Evolutionary conservation across 345 rosid species (phyloP).

Genomic region (Erodium maritimum): DNA sequence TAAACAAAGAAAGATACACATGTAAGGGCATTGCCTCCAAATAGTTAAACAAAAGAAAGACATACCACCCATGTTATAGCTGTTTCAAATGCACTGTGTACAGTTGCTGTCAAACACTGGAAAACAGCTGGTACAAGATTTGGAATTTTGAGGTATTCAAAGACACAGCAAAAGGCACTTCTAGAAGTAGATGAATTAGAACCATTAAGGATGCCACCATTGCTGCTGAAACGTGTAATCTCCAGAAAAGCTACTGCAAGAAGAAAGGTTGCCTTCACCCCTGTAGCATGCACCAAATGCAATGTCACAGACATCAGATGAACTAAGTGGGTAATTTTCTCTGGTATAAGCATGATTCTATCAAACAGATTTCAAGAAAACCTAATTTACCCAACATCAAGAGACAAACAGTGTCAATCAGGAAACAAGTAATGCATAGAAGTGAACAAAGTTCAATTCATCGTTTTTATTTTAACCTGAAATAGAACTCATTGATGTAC

Average conservation of each 20-base stretch:
- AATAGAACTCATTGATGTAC: constrained; percentile 78
- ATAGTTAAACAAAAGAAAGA: constrained; percentile 3
- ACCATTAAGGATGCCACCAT: constrained; percentile 96
- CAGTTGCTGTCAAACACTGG: constrained; percentile 85
- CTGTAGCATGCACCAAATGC: constrained; percentile 31
- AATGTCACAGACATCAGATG: background rate
- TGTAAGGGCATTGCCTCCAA: background rate
- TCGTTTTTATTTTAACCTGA: constrained; percentile 45
- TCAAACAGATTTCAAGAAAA: background rate
- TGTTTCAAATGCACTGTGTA: constrained; percentile 87
- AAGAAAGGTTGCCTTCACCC: constrained; percentile 98
- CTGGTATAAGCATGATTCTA: background rate
- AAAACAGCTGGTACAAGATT: constrained; percentile 81
- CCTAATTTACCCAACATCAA: background rate
- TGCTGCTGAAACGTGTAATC: constrained; percentile 89
- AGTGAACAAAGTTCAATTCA: constrained; percentile 1
- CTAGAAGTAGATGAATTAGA: constrained; percentile 52
- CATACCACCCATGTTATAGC: constrained; percentile 89
- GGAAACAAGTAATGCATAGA: background rate
- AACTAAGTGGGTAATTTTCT: background rate
- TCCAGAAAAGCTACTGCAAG: constrained; percentile 97
- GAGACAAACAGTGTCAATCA: constrained; percentile 1
- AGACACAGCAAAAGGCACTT: constrained; percentile 96
- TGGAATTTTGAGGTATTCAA: constrained; percentile 94
- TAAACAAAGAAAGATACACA: background rate